Base-by-base conservation (phyloP, 768 basidiomycete genomes). In the Solioccasus polychromus region DNA sequence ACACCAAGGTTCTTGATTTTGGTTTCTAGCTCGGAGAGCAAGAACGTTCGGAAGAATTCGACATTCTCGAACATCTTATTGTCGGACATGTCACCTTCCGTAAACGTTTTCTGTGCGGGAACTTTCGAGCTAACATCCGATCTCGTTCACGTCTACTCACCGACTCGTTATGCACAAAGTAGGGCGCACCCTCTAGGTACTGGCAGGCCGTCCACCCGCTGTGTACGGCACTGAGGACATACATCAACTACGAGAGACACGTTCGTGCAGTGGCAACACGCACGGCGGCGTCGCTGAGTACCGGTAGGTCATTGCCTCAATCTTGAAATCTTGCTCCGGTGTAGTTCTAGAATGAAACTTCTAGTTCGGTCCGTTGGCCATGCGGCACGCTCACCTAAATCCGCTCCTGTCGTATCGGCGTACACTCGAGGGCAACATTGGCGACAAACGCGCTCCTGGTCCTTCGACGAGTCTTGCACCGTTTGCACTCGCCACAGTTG, bases 101-200 rank as follows among this genome's bases (percentile, higher is more conserved):
- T 81, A 29, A 75, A 77, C 0, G 78, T 69, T 39, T 69, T 71
- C 77, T 80, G 46, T 67, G 71, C n/a, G n/a, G n/a, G n/a, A n/a
- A n/a, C n/a, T n/a, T n/a, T n/a, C n/a, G n/a, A n/a, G n/a, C n/a
- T n/a, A n/a, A n/a, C 42, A 32, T n/a, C n/a, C n/a, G n/a, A n/a
- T n/a, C 24, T 62, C 18, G 42, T 32, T 31, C 30, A 35, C 8
- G 22, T 26, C 31, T 5, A 35, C 69, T 8, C 38, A 80, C 82
- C 64, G 71, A 72, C 4, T 64, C 52, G 36, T 48, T n/a, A 44
- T 81, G 68, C 51, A 71, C 72, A 44, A 78, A 85, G 54, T 83
- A 85, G 14, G 75, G 69, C 14, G 70, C 73, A 5, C 83, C 83
- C 60, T 85, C 83, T 1, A 82, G 81, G 52, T 85, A 83, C 3